Evolutionary conservation across 225 moss, liverwort and hornwort genomes (phyloP).

Genomic region (Anthoceros angustus): DNA sequence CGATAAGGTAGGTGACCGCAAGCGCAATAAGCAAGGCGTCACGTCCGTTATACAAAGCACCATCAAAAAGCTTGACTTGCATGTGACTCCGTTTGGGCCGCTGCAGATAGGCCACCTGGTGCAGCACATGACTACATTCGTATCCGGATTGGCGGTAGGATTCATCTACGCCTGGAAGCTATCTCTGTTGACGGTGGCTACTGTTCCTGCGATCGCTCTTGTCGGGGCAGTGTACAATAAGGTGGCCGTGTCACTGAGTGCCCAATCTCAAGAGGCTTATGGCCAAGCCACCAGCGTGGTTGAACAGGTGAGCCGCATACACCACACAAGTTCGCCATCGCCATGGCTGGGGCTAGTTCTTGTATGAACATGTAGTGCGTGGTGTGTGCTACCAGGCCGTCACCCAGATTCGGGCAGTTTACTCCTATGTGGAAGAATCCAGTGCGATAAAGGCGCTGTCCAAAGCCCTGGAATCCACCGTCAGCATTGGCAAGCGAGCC

Average conservation of each 20-base stretch:
- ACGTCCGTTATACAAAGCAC: no score
- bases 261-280: not conserved
- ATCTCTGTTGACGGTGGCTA: conserved; percentile 11
- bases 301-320: no score
- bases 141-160: conserved; percentile 22
- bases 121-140: conserved; percentile 28
- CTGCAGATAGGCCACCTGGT: conserved; percentile 32
- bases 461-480: not conserved
- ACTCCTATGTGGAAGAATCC: not conserved
- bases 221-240: not conserved
- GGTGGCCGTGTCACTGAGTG: not conserved
- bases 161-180: conserved; percentile 27
- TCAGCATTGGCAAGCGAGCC: not conserved
- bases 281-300: not conserved
- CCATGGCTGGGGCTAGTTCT: no score
- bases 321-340: no score
- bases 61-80: no score
- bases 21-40: no score
- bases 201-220: not conserved
- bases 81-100: not conserved
- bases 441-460: not conserved
- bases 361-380: no score
- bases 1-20: not conserved
- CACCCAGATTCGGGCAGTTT: not conserved
- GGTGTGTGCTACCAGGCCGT: not conserved